Evolutionary conservation across 2,329 filamentous ascomycete species (phyloP), one percentile per base, ranked within the genome.

Genomic region (Trichoderma pleuroti): DNA sequence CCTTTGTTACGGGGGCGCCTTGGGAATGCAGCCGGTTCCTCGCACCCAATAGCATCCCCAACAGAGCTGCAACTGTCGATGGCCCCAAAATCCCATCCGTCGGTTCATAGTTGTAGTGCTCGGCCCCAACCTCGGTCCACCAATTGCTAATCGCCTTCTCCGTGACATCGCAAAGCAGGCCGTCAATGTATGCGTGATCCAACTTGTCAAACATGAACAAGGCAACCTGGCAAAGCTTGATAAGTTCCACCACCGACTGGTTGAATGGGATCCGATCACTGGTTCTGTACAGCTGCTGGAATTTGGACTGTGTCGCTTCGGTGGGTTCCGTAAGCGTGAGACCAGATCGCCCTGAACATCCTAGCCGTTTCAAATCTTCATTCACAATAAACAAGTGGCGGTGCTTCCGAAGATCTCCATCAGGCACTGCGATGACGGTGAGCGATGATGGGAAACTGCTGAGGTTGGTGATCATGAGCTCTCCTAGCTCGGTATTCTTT

Each of bases 121-220:
- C 95, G 0, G 91, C 91, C 2, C 96, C 96, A 72, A 98, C 91
- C 76, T 97, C 93, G 1, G 92, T 91, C 96, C 96, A 98, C 96
- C 96, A 99, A 79, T 98, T 93, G 72, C 91, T 91, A 75, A 98
- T 90, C 2, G 94, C 93, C 72, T 87, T 91, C 79, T 99, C 96
- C 0, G 96, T 98, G 56, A 96, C 86, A 81, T 99, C 96, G 79
- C 96, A 99, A 4, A 99, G 86, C 28, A 98, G 82, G 0, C 96
- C 96, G 77, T 99, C 96, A 9, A 93, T 92, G 78, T 97, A 98
- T 74, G 94, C 92, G 34, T 91, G 87, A n/a, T 93, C 91, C 7
- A 98, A 84, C 78, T 94, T 93, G 68, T 91, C 93, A 80, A 98
- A 99, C 72, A 98, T 84, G 77, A 93, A 91, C 71, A 99, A 83